Evolutionary conservation across 257 asterid species (phyloP), one percentile per base, ranked within the genome.

Genomic region (Eucommia ulmoides): DNA sequence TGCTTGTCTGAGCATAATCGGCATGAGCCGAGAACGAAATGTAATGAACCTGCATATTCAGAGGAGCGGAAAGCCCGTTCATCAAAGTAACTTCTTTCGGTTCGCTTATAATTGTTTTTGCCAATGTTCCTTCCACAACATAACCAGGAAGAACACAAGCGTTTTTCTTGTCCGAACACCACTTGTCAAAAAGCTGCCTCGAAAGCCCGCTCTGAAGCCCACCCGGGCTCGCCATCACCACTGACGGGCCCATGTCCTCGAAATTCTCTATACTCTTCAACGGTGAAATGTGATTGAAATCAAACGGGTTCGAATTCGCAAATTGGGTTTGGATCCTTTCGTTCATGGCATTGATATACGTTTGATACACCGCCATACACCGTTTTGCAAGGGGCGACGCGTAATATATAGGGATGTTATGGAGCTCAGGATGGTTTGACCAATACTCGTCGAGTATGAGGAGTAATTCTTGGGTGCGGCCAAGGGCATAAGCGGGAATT

Each of bases 11-110:
- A 21, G 45, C 78, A 59, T 81, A 91, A 59, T 91, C 99, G 0
- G 99, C 99, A 3, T 91, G 99, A 65, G 99, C 99, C 14, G 95
- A 86, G 76, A 86, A 91, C 58, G 96, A 91, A 60, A 91, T 77
- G 50, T 91, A 91, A 69, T 83, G 95, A 21, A 91, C 94, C 65
- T 65, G 74, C 92, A 91, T 86, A 77, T 79, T 74, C 19, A 86
- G 77, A 41, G 99, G 83, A 55, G 92, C 99, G n/a, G 73, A 71
- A 68, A 91, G 61, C 20, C 99, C 99, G 59, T 84, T 87, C 45
- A 80, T 80, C 1, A 86, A 93, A 2, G 99, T 81, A 16, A 91
- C 94, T 64, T 91, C 99, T 70, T 83, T 91, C 2, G 94, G 99
- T 52, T 86, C 95, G 52, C 60, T 91, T 8, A 91, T 86, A 29